Evolutionary conservation across 2,329 filamentous ascomycete genomes (phyloP), one percentile per base, ranked within the genome.

Genomic region (Cucurbitaria berberidis): DNA sequence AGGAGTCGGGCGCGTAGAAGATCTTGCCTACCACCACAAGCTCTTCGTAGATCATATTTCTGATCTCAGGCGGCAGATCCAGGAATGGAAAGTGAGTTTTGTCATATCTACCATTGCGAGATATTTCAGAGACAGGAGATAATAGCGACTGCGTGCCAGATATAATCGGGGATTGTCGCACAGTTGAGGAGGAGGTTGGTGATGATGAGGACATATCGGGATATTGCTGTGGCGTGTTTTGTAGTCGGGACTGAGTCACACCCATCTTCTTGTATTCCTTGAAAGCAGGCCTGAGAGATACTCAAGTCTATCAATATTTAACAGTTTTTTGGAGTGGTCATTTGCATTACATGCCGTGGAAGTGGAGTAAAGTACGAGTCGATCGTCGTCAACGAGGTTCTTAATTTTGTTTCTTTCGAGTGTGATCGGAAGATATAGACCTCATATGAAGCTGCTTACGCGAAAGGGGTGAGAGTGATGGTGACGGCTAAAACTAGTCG

Each of bases 61-160:
- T 22, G 6, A 63, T 30, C 26, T 63, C 60, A 11, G 49, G 18
- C 1, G 62, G 60, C 5, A 63, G 45, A 13, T 61, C 49, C 5
- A 64, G 51, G 36, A 64, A 60, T 3, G 80, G 42, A 24, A 60
- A 62, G 24, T 21, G 16, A 13, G 43, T 3, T 8, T 4, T 5
- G 10, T 5, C 16, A 26, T 8, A 11, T 10, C 22, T 19, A n/a
- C 9, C 24, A 26, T 26, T 26, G 9, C 24, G 24, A 26, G 24
- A 26, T 5, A 26, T 26, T 5, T 9, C 24, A 26, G 9, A 5
- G 24, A 11, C 8, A 13, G 13, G 30, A 15, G 11, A 34, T 34
- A 8, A 34, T 16, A n/a, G 13, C 30, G 13, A 16, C 8, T 13
- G 15, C 30, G 13, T 8, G 13, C 30, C 5, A n/a, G 13, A 5